Base-by-base conservation (phyloP, 805 yeast species). In the Ogataea naganishii region DNA sequence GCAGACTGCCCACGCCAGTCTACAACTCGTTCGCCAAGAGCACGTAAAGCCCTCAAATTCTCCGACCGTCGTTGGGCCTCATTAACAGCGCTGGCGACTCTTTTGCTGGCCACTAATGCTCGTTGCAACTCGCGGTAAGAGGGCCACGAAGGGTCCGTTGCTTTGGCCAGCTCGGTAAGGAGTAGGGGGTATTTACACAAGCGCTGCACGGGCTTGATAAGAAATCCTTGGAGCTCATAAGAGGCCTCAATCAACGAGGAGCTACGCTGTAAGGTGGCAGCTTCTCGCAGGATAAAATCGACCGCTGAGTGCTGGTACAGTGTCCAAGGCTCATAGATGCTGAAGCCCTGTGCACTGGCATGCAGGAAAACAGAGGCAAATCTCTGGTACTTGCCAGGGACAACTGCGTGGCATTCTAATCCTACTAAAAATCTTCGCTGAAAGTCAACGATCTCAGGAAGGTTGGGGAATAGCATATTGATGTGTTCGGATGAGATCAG, bases 31-130 rank as follows among this genome's bases (percentile, higher is more conserved):
- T 75, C 82, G 32, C 69, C 66, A 25, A 92, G 65, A 31, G 78
- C 80, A 41, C 71, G 73, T 24, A 82, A 64, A 21, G 73, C 69
- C 35, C 76, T 80, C 32, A 75, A 69, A 54, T 92, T 92, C 52
- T 92, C 98, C 2, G 92, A 78, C 40, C 82, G 67, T 56, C 99
- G 71, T 59, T 88, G 96, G 13, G 94, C 84, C 53, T 92, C 98
- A 58, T 92, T 92, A 20, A 92, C 89, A 41, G 74, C 76, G 41
- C 73, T 69, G 14, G 96, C 95, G 44, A 89, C 88, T 39, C 77
- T 86, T 44, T 77, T 83, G 48, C 89, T 73, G 14, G 85, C 75
- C 18, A 72, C 72, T 32, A 73, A 61, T 2, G 96, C 96, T 32
- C 69, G 53, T 17, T 69, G 60, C 18, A 89, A 61, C 51, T 89